phyloP scores from a whole-genome alignment of 345 rosid species.

The Raphanus raphanistrum region DNA sequence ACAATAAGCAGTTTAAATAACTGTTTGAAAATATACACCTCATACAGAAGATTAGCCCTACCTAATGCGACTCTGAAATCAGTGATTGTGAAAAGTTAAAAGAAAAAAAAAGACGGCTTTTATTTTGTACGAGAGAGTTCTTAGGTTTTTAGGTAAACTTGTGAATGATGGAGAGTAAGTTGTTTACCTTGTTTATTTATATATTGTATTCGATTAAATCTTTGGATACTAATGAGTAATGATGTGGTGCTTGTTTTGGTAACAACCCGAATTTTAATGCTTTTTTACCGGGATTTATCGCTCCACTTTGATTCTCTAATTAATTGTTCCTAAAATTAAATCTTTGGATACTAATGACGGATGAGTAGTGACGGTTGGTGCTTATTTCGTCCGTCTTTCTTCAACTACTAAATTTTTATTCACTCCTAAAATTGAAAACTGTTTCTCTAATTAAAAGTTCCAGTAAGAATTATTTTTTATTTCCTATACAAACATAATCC shows the following conservation, averaged over 20 bases:
- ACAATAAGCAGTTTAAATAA: not conserved
- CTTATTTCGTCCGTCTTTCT: not conserved
- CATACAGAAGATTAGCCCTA: not conserved
- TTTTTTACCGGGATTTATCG: not conserved
- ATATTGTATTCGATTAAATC: not conserved
- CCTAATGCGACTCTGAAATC: not conserved
- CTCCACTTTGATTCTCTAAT: not conserved
- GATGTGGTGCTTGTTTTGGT: too few species aligned
- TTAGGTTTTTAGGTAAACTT: not conserved
- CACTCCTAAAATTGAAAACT: not conserved
- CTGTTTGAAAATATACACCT: not conserved
- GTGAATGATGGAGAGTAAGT: not conserved
- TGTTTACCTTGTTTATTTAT: not conserved
- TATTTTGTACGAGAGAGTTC: too few species aligned
- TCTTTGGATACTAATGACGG: too few species aligned
- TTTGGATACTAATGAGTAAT: not conserved
- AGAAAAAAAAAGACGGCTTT: not conserved
- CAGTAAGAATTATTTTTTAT: too few species aligned
- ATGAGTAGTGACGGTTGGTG: not conserved
- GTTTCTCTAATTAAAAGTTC: too few species aligned
- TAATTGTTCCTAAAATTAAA: too few species aligned
- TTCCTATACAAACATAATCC: too few species aligned
- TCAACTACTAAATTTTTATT: not conserved
- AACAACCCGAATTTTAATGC: not conserved
- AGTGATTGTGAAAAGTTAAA: not conserved